Evolutionary conservation across 2,329 filamentous ascomycete species (phyloP), one percentile per base, ranked within the genome.

Genomic region (Monilinia vaccinii-corymbosi): DNA sequence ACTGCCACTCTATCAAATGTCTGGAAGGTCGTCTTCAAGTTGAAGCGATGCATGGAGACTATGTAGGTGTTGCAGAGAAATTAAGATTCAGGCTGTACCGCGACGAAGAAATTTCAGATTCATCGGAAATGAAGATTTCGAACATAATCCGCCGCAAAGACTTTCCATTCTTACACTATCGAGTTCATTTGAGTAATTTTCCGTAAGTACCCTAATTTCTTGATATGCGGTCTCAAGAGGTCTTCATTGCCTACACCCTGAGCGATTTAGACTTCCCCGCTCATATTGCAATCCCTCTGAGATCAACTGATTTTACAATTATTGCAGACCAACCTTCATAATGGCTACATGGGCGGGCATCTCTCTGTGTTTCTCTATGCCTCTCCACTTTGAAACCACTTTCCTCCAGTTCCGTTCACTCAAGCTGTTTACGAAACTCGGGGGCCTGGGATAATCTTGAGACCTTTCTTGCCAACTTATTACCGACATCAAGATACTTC

Each of bases 121-220:
- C 49, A 36, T 11, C 16, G 2, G 44, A 28, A 21, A 59, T 50
- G 28, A 10, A 18, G 18, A 44, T 11, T 11, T n/a, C 34, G 32
- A 46, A 36, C 14, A 23, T 13, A 25, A 25, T n/a, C 11, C 58
- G 63, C 16, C 60, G 56, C 3, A 49, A 56, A 16, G n/a, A 47
- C 6, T 65, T 66, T 28, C 63, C 62, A 16, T 31, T 34, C 8
- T 28, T 55, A 2, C 65, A 59, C 25, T 60, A 66, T 18, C 49
- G 61, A 14, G 45, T 65, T 28, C 59, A 65, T 57, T 50, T 66
- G 21, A 63, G 64, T 36, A 66, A 66, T 45, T 55, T 63, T 50
- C 62, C 63, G 62, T 66, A 53, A 57, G 63, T 63, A 28, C 7
- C 9, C 18, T 32, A 21, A 6, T 7, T 21, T 49, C 8, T 32